Evolutionary conservation across 176 grass and related monocot species (phyloP).

Genomic region (Aechmea fasciata): DNA sequence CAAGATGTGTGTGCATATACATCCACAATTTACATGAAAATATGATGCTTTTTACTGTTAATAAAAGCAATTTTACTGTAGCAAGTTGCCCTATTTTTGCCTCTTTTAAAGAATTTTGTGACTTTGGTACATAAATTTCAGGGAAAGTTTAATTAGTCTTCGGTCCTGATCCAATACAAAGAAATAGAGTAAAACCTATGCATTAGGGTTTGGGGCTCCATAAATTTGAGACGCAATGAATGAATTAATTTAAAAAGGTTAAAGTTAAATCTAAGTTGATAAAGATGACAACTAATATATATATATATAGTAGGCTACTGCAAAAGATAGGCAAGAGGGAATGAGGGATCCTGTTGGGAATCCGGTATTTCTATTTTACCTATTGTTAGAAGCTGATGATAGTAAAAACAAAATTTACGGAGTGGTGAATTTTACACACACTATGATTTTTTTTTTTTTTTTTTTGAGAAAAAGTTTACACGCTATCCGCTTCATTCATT

Average conservation of each 20-base stretch:
- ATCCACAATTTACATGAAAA: neutral
- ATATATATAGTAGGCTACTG: too few species aligned
- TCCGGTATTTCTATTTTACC: too few species aligned
- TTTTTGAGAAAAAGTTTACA: too few species aligned
- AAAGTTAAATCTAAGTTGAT: conserved; percentile 22
- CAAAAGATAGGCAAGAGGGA: too few species aligned
- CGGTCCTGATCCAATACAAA: conserved; percentile 13
- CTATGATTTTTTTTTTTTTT: too few species aligned
- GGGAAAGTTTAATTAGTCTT: neutral
- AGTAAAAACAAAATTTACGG: too few species aligned
- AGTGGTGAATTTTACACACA: too few species aligned
- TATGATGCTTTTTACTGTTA: neutral
- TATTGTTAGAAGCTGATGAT: too few species aligned
- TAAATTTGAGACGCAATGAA: conserved; percentile 16
- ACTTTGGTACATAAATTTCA: conserved; percentile 18
- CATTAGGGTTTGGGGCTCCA: conserved; percentile 51
- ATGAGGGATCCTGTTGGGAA: too few species aligned
- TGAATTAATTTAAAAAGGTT: conserved; percentile 20
- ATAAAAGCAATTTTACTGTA: neutral
- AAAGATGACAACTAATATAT: conserved; percentile 6
- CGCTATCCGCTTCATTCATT: too few species aligned
- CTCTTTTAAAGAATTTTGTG: neutral
- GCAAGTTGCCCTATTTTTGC: neutral
- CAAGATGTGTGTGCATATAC: too few species aligned
- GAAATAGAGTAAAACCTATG: conserved; percentile 19